Conservation (phyloP, 768 basidiomycete genomes). For the Leccinum barrowsii region DNA sequence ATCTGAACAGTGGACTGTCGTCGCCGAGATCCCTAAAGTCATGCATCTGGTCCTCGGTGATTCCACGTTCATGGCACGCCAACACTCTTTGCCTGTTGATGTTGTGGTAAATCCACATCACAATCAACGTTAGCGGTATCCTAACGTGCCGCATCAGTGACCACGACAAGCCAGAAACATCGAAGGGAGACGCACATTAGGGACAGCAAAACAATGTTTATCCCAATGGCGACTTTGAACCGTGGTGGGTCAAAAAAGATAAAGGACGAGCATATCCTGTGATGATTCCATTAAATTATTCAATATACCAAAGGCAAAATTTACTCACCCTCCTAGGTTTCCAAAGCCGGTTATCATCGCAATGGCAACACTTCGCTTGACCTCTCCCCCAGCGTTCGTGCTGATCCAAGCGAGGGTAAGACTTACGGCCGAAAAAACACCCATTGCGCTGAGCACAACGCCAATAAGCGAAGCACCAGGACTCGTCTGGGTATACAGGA, state of each 20-base stretch:
- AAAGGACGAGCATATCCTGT: conserved; percentile 39
- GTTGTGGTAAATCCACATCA: conserved; percentile 44
- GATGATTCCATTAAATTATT: background rate
- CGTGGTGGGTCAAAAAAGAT: conserved; percentile 38
- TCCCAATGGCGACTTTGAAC: conserved; percentile 33
- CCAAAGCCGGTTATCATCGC: conserved; percentile 52
- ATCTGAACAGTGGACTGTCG: conserved; percentile 53
- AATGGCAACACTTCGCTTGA: conserved; percentile 45
- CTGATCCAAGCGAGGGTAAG: conserved; percentile 49
- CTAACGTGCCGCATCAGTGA: conserved; percentile 31
- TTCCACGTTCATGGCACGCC: conserved; percentile 39
- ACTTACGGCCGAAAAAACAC: conserved; percentile 44
- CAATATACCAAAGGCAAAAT: conserved; percentile 12
- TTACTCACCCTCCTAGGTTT: conserved; percentile 49
- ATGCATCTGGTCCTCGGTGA: conserved; percentile 35
- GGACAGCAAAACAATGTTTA: conserved; percentile 25
- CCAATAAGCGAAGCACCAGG: conserved; percentile 37
- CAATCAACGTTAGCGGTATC: conserved; percentile 33
- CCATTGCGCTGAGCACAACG: conserved; percentile 44
- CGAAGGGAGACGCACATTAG: conserved; percentile 12
- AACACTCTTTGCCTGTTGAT: conserved; percentile 47
- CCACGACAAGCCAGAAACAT: conserved; percentile 15
- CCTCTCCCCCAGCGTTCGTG: conserved; percentile 51
- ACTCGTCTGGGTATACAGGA: conserved; percentile 37
- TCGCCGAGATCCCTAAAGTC: conserved; percentile 47